A percentile compares a stretch with the other conserved stretches of the same genome.
phyloP scores from a whole-genome alignment of 1,284 basidiomycete genomes.

The Pseudozyma sp. region DNA sequence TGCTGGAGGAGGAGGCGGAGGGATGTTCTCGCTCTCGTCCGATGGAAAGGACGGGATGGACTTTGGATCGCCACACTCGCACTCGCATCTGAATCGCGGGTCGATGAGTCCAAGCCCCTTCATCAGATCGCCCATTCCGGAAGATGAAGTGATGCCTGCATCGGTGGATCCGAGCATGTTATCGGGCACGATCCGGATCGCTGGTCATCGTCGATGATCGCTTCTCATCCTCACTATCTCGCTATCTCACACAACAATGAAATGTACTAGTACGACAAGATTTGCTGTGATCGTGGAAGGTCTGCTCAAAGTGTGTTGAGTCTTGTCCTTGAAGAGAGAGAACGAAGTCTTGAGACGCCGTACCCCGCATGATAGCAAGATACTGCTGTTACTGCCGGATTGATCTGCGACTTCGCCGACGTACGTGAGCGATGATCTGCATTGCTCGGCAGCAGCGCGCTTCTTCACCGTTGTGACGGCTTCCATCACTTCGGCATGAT shows the following conservation, averaged over 20 bases:
- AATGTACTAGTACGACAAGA: slow-evolving; percentile 31
- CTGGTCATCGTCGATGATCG: slow-evolving; percentile 19
- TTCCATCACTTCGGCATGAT: too few relatives aligned
- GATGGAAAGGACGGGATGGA: slow-evolving; percentile 35
- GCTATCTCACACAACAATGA: neutral
- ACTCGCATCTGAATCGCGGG: slow-evolving; percentile 27
- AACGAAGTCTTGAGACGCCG: neutral
- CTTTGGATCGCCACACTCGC: slow-evolving; percentile 13
- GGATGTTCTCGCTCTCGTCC: slow-evolving; percentile 24
- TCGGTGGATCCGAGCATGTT: slow-evolving; percentile 54
- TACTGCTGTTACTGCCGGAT: too few relatives aligned
- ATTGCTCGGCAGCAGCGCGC: too few relatives aligned
- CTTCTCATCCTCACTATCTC: neutral
- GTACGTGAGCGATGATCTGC: too few relatives aligned
- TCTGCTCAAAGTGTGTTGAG: neutral
- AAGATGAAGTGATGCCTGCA: slow-evolving; percentile 47
- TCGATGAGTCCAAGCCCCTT: slow-evolving; percentile 50
- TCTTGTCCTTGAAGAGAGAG: neutral
- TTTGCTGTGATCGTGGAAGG: neutral
- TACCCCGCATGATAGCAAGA: too few relatives aligned
- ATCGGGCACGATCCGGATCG: slow-evolving; percentile 27
- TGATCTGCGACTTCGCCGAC: too few relatives aligned
- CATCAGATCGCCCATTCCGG: slow-evolving; percentile 45
- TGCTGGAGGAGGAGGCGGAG: neutral
- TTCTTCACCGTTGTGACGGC: too few relatives aligned